phyloP scores from a whole-genome alignment of 163 green algal genomes.

The Dunaliella salina region DNA sequence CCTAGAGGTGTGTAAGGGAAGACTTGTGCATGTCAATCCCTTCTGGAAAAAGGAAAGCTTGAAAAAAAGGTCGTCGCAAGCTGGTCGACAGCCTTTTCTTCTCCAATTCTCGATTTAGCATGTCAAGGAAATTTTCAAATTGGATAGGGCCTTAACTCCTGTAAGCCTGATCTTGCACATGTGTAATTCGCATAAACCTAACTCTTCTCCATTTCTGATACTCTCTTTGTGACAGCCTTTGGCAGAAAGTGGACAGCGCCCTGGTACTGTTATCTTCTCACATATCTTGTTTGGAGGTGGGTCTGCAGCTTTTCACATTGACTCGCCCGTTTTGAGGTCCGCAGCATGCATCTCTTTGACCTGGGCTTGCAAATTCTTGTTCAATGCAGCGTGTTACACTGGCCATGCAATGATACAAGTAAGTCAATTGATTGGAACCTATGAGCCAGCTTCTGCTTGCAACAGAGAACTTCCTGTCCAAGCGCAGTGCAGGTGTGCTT shows the following conservation, averaged over 20 bases:
- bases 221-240: too few species aligned
- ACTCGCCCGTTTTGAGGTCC: neutral
- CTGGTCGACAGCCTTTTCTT: neutral
- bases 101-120: neutral
- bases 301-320: neutral
- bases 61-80: neutral
- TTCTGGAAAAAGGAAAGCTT: too few species aligned
- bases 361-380: neutral
- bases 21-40: conserved; percentile 7
- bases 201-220: too few species aligned
- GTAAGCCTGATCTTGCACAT: too few species aligned
- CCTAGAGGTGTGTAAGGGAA: conserved; percentile 15
- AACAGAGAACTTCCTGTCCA: neutral
- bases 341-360: neutral
- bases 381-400: conserved; percentile 13
- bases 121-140: neutral
- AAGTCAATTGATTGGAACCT: neutral
- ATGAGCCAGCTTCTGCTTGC: neutral
- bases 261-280: neutral
- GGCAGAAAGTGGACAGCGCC: too few species aligned
- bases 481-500: neutral
- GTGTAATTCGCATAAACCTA: too few species aligned
- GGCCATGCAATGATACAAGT: neutral
- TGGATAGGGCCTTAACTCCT: neutral
- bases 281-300: neutral